Conservation (phyloP, 2,329 filamentous ascomycete species). For the Phaeosphaeria sp. region DNA sequence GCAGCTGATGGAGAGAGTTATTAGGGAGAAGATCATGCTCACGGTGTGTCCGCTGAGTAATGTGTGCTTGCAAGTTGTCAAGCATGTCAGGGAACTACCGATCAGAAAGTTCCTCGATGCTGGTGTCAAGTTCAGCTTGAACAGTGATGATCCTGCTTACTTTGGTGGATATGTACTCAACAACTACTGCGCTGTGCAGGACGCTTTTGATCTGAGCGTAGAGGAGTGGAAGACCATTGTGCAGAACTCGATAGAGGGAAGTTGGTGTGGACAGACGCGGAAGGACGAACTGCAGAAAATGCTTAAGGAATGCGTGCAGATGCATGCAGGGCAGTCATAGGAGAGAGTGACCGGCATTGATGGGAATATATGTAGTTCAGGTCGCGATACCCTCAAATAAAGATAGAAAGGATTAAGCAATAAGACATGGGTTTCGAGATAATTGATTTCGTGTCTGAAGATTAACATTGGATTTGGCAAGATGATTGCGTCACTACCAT, state of each 20-base stretch:
- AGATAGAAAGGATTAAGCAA: too few species aligned
- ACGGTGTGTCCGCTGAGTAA: slow-evolving; percentile 79
- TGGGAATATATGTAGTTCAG: background rate
- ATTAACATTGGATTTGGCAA: background rate
- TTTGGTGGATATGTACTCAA: slow-evolving; percentile 78
- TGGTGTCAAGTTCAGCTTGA: slow-evolving; percentile 73
- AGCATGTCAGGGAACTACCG: slow-evolving; percentile 58
- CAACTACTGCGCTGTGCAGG: slow-evolving; percentile 78
- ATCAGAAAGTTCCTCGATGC: slow-evolving; percentile 68
- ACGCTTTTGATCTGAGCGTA: slow-evolving; percentile 68
- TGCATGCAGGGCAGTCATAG: slow-evolving; percentile 6
- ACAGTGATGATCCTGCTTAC: slow-evolving; percentile 56
- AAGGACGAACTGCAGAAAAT: slow-evolving; percentile 63
- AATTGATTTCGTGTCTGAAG: background rate
- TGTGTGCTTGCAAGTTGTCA: slow-evolving; percentile 64
- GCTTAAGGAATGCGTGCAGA: slow-evolving; percentile 21
- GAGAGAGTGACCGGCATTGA: background rate
- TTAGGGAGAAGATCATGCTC: slow-evolving; percentile 64
- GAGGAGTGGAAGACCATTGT: slow-evolving; percentile 73
- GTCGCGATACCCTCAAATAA: too few species aligned
- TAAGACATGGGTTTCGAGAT: background rate
- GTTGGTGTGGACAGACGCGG: slow-evolving; percentile 71
- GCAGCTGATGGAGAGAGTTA: slow-evolving; percentile 65
- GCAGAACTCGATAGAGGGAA: slow-evolving; percentile 67
- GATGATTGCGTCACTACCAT: background rate